Evolutionary conservation across 352 stramenopile species (phyloP).

Genomic region (Aphanomyces euteiches): DNA sequence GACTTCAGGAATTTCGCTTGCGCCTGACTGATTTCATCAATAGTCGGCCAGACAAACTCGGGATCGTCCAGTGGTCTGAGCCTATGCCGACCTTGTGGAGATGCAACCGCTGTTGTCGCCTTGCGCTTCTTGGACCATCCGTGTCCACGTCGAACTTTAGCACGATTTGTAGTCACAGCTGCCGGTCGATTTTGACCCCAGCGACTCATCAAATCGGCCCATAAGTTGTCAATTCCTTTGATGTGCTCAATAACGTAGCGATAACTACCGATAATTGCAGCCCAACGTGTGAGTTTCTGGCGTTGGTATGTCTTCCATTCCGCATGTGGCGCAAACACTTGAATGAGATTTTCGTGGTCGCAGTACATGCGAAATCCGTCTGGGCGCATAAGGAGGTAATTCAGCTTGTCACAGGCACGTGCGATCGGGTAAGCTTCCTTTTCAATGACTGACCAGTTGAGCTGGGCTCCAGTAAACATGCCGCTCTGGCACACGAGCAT

Average conservation of each 20-base stretch:
- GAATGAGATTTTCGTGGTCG: conserved; percentile 34
- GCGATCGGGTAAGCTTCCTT: conserved; percentile 4
- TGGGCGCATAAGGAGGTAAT: conserved; percentile 27
- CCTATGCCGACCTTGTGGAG: too few species aligned
- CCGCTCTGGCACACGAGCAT: conserved; percentile 16
- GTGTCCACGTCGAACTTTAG: too few species aligned
- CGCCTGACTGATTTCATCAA: not conserved
- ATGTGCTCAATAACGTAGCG: too few species aligned
- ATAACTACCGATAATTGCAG: conserved; percentile 15
- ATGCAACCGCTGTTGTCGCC: too few species aligned
- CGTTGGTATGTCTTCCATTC: not conserved
- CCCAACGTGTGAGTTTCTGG: conserved; percentile 25
- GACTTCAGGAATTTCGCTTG: not conserved
- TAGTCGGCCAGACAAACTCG: not conserved
- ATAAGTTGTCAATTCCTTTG: too few species aligned
- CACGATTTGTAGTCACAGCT: too few species aligned
- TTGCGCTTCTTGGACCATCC: too few species aligned
- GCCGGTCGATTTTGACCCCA: too few species aligned
- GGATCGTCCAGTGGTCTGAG: not conserved
- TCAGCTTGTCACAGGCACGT: not conserved
- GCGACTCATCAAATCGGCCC: too few species aligned
- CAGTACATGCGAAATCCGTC: conserved; percentile 34
- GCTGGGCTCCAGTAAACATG: conserved; percentile 27
- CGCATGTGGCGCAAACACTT: conserved; percentile 29
- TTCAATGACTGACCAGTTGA: not conserved